Percentiles rank a stretch among this genome's conserved stretches.
Conservation (phyloP, 257 asterid species). For the Plantago elongata region DNA sequence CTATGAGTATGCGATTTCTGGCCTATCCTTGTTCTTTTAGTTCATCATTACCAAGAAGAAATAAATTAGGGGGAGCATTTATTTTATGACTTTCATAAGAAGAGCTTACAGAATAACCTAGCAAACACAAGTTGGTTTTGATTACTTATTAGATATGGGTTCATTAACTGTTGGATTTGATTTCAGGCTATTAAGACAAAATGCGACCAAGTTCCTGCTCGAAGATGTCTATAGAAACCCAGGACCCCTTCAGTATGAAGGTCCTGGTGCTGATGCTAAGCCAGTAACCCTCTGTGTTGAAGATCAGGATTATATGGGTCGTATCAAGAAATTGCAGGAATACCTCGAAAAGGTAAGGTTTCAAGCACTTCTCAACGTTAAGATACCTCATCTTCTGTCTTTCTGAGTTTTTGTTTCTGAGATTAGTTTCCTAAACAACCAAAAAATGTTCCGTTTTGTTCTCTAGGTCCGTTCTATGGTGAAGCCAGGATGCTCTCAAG, state of each 20-base stretch:
- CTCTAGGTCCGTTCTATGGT: conserved; percentile 81
- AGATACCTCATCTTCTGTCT: background rate
- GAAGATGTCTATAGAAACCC: conserved; percentile 93
- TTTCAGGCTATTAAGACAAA: conserved; percentile 69
- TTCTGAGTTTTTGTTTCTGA: background rate
- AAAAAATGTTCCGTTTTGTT: background rate
- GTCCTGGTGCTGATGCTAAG: conserved; percentile 91
- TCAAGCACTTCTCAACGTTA: background rate
- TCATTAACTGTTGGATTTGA: conserved; percentile 10
- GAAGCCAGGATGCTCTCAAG: conserved; percentile 97
- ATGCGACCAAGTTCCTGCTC: conserved; percentile 68
- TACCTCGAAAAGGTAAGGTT: conserved; percentile 46
- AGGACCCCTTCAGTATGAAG: conserved; percentile 94
- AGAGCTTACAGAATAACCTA: background rate
- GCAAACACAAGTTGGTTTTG: background rate
- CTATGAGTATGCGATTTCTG: conserved; percentile 62
- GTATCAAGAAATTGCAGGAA: conserved; percentile 57
- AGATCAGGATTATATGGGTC: conserved; percentile 75
- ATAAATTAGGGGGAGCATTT: background rate
- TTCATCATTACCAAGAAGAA: too few relatives aligned
- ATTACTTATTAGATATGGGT: background rate
- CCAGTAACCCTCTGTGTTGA: conserved; percentile 74
- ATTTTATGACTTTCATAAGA: background rate
- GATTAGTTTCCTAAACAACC: too few relatives aligned
- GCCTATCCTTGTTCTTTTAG: too few relatives aligned